Conservation (phyloP, 2,329 filamentous ascomycete species). For the Diplodia intermedia region DNA sequence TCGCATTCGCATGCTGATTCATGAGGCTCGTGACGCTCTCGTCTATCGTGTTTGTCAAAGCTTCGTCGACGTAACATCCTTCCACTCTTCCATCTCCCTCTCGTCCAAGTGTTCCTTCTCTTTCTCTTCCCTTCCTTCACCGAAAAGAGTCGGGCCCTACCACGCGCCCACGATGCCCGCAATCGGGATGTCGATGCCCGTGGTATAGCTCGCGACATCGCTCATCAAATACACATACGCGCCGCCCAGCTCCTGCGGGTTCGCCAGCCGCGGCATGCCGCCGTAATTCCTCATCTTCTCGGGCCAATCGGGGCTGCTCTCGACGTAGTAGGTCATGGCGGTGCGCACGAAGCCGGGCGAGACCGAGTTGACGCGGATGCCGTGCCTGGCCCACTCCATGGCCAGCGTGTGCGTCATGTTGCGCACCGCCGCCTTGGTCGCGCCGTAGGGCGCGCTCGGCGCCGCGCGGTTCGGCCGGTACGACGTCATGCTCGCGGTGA, state of each 20-base stretch:
- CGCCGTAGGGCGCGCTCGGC: constrained; percentile 58
- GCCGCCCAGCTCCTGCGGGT: constrained; percentile 59
- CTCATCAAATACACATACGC: constrained; percentile 59
- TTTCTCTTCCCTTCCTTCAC: background rate
- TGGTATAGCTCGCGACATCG: constrained; percentile 57
- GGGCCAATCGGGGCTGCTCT: constrained; percentile 58
- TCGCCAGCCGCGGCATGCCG: constrained; percentile 59
- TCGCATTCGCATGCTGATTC: background rate
- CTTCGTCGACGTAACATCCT: background rate
- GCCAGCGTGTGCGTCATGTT: constrained; percentile 52
- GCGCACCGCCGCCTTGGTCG: constrained; percentile 52
- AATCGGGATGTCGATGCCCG: constrained; percentile 58
- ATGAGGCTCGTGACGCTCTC: background rate
- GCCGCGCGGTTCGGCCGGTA: constrained; percentile 59
- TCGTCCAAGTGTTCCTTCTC: background rate
- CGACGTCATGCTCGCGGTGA: constrained; percentile 58
- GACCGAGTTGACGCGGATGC: constrained; percentile 45
- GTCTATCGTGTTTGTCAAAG: background rate
- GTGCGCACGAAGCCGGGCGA: constrained; percentile 45
- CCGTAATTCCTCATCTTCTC: constrained; percentile 63
- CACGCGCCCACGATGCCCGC: constrained; percentile 57
- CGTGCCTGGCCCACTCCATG: constrained; percentile 45
- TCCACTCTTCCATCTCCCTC: background rate
- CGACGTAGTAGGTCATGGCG: constrained; percentile 59
- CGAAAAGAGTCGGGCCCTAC: constrained; percentile 35